A percentile compares a stretch with the other conserved stretches of the same genome.
Evolutionary conservation across 176 grass and related monocot genomes (phyloP).

Genomic region (Tillandsia fasciculata): DNA sequence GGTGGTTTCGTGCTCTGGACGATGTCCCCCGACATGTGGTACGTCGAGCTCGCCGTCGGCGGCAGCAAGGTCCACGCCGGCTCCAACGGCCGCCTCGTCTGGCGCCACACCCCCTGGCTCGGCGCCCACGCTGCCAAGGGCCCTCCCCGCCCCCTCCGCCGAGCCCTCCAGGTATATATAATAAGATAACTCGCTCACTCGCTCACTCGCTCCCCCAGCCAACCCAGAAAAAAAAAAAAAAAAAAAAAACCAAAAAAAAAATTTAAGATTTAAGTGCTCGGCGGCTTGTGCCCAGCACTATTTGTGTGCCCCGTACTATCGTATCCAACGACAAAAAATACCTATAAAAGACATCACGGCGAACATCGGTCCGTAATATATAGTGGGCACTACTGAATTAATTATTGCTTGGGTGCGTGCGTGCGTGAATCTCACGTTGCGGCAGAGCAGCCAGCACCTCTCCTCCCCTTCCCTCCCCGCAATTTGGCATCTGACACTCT

Average conservation of each 20-base stretch:
- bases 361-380: too few relatives aligned
- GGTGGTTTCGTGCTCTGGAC: conserved; percentile 93
- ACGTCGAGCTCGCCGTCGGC: conserved; percentile 86
- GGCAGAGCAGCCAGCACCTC: too few relatives aligned
- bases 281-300: too few relatives aligned
- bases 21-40: conserved; percentile 93
- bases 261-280: too few relatives aligned
- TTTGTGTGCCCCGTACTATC: too few relatives aligned
- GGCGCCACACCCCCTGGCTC: conserved; percentile 96
- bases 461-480: too few relatives aligned
- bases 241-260: not conserved
- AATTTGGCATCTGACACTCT: not conserved
- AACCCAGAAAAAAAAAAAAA: not conserved
- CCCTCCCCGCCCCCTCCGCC: conserved; percentile 73
- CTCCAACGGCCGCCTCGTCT: conserved; percentile 77
- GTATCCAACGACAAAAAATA: too few relatives aligned
- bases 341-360: too few relatives aligned
- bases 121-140: conserved; percentile 87
- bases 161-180: conserved; percentile 59
- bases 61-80: conserved; percentile 83
- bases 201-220: too few relatives aligned
- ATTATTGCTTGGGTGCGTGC: too few relatives aligned
- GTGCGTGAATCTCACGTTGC: too few relatives aligned
- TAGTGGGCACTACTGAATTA: not conserved
- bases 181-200: too few relatives aligned